phyloP scores from a whole-genome alignment of 164 flowering plant species.

The grape (Vitis vinifera) region DNA sequence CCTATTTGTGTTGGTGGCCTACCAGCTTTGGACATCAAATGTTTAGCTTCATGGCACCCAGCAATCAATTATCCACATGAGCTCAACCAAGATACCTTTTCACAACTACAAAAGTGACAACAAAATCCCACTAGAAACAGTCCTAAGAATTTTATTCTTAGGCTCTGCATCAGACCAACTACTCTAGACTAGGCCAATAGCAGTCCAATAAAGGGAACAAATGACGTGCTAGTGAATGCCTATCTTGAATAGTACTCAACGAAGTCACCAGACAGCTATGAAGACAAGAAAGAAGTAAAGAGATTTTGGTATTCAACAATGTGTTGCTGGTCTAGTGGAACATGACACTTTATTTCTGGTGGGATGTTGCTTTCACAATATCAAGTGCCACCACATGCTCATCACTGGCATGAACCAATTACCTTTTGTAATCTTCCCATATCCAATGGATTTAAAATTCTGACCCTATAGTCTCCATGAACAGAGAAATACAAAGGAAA shows the following conservation, averaged over 20 bases:
- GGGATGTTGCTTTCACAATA: conserved; percentile 29
- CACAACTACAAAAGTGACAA: conserved; percentile 67
- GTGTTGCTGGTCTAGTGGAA: conserved; percentile 82
- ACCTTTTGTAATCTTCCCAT: too few species aligned
- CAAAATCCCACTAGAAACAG: conserved; percentile 37
- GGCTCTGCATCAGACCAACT: conserved; percentile 51
- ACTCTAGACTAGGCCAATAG: conserved; percentile 81
- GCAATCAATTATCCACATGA: conserved; percentile 86
- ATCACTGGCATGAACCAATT: too few species aligned
- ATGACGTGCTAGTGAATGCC: conserved; percentile 51
- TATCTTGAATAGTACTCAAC: conserved; percentile 50
- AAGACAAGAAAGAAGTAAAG: conserved; percentile 68
- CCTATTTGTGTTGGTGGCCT: too few species aligned
- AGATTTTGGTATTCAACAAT: conserved; percentile 76
- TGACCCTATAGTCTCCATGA: too few species aligned
- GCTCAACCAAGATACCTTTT: conserved; percentile 98
- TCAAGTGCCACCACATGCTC: too few species aligned
- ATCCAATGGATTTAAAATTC: too few species aligned
- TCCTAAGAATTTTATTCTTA: conserved; percentile 40
- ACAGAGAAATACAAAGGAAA: too few species aligned
- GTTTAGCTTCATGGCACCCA: conserved; percentile 46
- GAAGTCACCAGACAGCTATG: conserved; percentile 71
- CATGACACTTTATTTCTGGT: conserved; percentile 80
- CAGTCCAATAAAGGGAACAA: conserved; percentile 65
- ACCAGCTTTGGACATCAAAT: too few species aligned